Conservation (phyloP, 441 rosid species). For the Erodium texanum region DNA sequence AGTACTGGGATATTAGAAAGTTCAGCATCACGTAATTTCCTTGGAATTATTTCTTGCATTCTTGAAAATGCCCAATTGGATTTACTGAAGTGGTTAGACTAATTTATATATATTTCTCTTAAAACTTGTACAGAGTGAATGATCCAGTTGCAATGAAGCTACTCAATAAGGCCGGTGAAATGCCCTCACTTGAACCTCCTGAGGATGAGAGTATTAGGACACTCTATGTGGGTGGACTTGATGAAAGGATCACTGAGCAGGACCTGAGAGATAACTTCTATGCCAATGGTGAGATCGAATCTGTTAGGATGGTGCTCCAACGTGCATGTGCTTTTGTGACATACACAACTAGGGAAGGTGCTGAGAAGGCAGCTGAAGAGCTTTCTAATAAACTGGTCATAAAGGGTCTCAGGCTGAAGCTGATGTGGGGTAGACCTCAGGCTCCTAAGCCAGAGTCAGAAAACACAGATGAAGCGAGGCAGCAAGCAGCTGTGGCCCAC, state of each 20-base stretch:
- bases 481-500: conserved; percentile 60
- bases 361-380: conserved; percentile 93
- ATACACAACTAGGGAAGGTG: conserved; percentile 87
- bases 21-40: not conserved
- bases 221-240: conserved; percentile 87
- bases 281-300: conserved; percentile 87
- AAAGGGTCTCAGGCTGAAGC: conserved; percentile 75
- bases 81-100: not conserved
- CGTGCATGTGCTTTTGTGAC: conserved; percentile 90
- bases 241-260: conserved; percentile 72
- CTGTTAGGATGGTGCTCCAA: conserved; percentile 75
- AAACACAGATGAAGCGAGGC: conserved; percentile 56
- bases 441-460: conserved; percentile 69
- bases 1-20: not conserved
- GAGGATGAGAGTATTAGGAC: conserved; percentile 90
- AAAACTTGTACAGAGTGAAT: conserved; percentile 48
- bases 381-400: conserved; percentile 75
- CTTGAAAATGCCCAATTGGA: no score
- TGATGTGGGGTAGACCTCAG: conserved; percentile 94
- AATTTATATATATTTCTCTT: not conserved
- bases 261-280: conserved; percentile 82
- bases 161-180: conserved; percentile 87
- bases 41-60: not conserved
- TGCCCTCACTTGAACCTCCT: conserved; percentile 86
- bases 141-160: conserved; percentile 92